These are phyloP conservation scores for Saccharomycopsis phalli DNA, from an alignment of 1,139 yeast species.

Conservation along the genomic window DNA sequence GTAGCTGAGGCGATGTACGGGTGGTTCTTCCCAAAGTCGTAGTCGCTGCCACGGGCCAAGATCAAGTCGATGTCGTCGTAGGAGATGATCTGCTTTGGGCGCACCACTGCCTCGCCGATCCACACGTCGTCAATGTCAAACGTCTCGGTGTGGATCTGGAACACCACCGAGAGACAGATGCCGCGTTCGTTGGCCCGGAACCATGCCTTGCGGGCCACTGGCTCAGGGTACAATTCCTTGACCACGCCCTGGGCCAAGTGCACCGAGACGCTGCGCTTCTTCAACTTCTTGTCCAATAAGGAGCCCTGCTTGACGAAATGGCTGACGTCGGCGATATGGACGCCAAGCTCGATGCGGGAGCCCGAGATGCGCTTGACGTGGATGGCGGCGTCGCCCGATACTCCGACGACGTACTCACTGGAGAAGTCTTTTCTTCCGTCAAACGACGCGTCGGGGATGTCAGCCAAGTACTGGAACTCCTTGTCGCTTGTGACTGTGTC, in stretches of 20 bases:
- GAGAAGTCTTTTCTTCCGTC: conserved; percentile 47
- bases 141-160: conserved; percentile 66
- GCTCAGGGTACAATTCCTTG: conserved; percentile 60
- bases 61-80: conserved; percentile 48
- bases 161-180: conserved; percentile 71
- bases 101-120: conserved; percentile 66
- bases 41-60: conserved; percentile 25
- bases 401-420: conserved; percentile 57
- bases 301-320: conserved; percentile 66
- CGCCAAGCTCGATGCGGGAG: conserved; percentile 47
- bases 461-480: conserved; percentile 25
- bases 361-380: conserved; percentile 59
- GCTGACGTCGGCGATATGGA: conserved; percentile 76
- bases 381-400: conserved; percentile 71
- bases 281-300: conserved; percentile 76
- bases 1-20: conserved; percentile 45
- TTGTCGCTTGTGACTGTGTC: conserved; percentile 34
- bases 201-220: conserved; percentile 50
- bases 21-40: conserved; percentile 15
- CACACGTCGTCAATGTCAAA: conserved; percentile 71
- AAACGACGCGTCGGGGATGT: conserved; percentile 29
- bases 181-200: conserved; percentile 53
- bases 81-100: conserved; percentile 44
- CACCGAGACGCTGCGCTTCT: conserved; percentile 84
- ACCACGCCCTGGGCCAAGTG: conserved; percentile 74